These are phyloP conservation scores for Sarcodon aspratus DNA, from an alignment of 768 basidiomycete genomes.

Conservation along the genomic window DNA sequence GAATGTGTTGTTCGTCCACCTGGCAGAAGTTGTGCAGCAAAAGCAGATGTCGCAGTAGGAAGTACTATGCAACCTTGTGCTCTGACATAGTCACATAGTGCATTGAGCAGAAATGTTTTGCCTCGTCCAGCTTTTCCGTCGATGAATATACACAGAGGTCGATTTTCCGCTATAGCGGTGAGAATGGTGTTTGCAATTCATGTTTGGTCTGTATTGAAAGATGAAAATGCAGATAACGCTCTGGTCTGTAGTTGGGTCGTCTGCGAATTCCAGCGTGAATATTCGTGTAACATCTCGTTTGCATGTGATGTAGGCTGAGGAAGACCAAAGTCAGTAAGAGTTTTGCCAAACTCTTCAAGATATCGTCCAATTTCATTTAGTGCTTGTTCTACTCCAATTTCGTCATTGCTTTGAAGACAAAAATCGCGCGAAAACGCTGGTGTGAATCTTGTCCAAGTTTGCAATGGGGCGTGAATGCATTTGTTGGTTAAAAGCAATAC, in stretches of 20 bases:
- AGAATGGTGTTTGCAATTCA: too few relatives aligned
- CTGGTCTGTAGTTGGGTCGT: too few relatives aligned
- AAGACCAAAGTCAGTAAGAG: slow-evolving; percentile 17
- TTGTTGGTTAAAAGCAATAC: slow-evolving; percentile 25
- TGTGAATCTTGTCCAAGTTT: slow-evolving; percentile 17
- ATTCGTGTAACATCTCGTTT: slow-evolving; percentile 17
- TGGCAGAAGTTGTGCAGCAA: slow-evolving; percentile 26
- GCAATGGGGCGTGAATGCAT: slow-evolving; percentile 12
- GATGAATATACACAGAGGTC: slow-evolving; percentile 17
- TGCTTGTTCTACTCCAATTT: slow-evolving; percentile 12
- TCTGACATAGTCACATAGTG: slow-evolving; percentile 21
- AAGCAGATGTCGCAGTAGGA: slow-evolving; percentile 25
- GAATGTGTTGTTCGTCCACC: slow-evolving; percentile 27
- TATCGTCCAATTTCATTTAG: slow-evolving; percentile 12
- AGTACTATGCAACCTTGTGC: slow-evolving; percentile 17
- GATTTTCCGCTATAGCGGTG: slow-evolving; percentile 5
- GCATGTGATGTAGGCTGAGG: slow-evolving; percentile 15
- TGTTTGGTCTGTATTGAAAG: too few relatives aligned
- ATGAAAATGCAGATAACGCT: too few relatives aligned
- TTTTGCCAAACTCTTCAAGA: slow-evolving; percentile 16
- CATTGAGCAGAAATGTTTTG: slow-evolving; percentile 25
- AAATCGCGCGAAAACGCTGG: slow-evolving; percentile 14
- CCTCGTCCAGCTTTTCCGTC: slow-evolving; percentile 30
- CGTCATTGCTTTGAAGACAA: slow-evolving; percentile 6
- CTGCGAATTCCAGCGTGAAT: slow-evolving; percentile 16